Conservation (phyloP, 371 early-diverging fungal species). For the Thermomucor indicae-seudaticae region DNA sequence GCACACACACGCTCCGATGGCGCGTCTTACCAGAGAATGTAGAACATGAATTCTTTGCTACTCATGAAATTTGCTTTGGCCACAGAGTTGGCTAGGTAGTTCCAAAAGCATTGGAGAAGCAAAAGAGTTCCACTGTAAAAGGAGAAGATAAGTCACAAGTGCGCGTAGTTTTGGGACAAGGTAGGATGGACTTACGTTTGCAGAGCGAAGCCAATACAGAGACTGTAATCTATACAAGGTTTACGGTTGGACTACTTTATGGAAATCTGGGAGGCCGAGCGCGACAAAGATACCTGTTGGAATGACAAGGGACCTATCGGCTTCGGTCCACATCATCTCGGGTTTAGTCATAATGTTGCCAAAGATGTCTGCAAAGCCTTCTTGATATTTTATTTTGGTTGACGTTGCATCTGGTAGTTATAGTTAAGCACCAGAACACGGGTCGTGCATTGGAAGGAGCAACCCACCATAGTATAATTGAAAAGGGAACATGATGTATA, state of each 20-base stretch:
- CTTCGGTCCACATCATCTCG: slow-evolving; percentile 36
- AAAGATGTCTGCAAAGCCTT: slow-evolving; percentile 35
- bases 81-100: slow-evolving; percentile 47
- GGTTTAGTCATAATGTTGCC: slow-evolving; percentile 35
- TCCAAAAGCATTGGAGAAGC: slow-evolving; percentile 53
- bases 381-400: slow-evolving; percentile 43
- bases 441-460: too few relatives aligned
- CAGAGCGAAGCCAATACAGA: slow-evolving; percentile 33
- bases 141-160: neutral
- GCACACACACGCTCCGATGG: too few relatives aligned
- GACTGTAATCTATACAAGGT: slow-evolving; percentile 17
- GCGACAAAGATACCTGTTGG: slow-evolving; percentile 27
- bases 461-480: slow-evolving; percentile 39
- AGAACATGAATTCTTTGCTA: slow-evolving; percentile 44
- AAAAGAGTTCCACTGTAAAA: slow-evolving; percentile 36
- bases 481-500: slow-evolving; percentile 41
- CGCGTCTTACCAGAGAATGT: slow-evolving; percentile 45
- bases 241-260: neutral
- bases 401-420: slow-evolving; percentile 37
- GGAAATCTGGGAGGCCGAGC: neutral
- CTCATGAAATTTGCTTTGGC: slow-evolving; percentile 46
- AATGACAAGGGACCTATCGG: slow-evolving; percentile 25
- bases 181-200: slow-evolving; percentile 34
- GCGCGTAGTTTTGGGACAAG: neutral
- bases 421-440: too few relatives aligned